Percentiles rank a stretch among this genome's conserved stretches.
Conservation (phyloP, 768 basidiomycete genomes). For the Dacryopinax primogenitus region DNA sequence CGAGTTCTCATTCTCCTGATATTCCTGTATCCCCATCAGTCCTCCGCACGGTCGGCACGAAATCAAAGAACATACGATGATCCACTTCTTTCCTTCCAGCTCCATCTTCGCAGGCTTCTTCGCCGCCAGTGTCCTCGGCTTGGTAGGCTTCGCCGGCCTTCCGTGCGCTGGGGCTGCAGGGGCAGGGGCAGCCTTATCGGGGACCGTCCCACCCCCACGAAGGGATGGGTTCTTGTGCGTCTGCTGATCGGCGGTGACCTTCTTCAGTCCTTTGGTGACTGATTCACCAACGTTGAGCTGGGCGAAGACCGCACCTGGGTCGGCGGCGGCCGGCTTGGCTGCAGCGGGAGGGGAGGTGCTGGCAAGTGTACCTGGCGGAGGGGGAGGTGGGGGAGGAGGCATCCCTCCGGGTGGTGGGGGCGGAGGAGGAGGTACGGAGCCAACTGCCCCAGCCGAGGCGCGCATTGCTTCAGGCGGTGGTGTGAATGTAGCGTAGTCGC, state of each 20-base stretch:
- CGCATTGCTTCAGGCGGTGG: conserved; percentile 5
- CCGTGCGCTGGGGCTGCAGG: conserved; percentile 25
- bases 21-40: conserved; percentile 46
- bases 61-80: conserved; percentile 46
- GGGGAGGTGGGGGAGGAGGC: conserved; percentile 34
- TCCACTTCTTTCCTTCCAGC: conserved; percentile 88
- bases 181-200: conserved; percentile 30
- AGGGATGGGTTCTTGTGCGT: conserved; percentile 96
- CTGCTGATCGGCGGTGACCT: conserved; percentile 94
- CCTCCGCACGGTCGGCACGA: background rate
- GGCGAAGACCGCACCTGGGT: conserved; percentile 61
- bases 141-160: conserved; percentile 67
- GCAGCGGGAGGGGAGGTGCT: conserved; percentile 24
- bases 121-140: conserved; percentile 67
- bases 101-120: conserved; percentile 88
- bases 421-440: conserved; percentile 27
- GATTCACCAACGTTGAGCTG: conserved; percentile 79
- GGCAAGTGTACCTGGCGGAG: conserved; percentile 32
- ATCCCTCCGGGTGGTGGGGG: conserved; percentile 18
- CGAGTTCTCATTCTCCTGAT: conserved; percentile 66
- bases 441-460: conserved; percentile 12
- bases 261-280: conserved; percentile 80
- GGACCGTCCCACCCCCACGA: conserved; percentile 43
- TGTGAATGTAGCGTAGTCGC: conserved; percentile 21
- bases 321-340: conserved; percentile 36